Base-by-base conservation (phyloP, 1,284 basidiomycete species). In the Tilletia walkeri region DNA sequence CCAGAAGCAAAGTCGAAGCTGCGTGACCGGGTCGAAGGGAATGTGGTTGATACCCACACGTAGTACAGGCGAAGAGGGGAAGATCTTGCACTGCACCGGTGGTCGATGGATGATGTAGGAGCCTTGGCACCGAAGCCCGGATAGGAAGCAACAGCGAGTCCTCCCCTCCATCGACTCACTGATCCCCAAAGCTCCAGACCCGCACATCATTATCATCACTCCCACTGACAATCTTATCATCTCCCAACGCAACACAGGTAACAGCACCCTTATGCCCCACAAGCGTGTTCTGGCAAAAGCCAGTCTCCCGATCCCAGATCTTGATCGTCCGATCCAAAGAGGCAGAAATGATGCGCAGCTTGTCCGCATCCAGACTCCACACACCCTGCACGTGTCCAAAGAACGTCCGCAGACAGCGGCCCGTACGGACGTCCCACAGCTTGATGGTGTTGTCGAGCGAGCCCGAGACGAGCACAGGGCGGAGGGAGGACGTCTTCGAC, bases 361-460 rank as follows among this genome's bases (percentile, higher is more conserved):
- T 92, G 85, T 99, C 94, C 73, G 91, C 90, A 66, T 93, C 94
- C 41, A 99, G 90, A 14, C 90, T 89, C 95, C 95, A 99, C 7
- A 99, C 94, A 69, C 96, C 96, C 81, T 96, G 94, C 61, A 86
- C 84, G 73, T 96, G 94, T 0, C 95, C 96, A 83, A 99, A 99
- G 70, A 96, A 87, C 45, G 96, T 98, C 77, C 89, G 87, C 66
- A 89, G 86, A 63, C 90, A 89, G 76, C 90, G 89, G 36, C 91
- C 93, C 1, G 89, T 89, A 76, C 95, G 92, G 54, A 98, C 89
- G 81, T 98, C 94, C 96, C 96, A 99, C 18, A 95, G 82, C 84
- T 94, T 94, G 85, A 99, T 90, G 16, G 94, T 98, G 82, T 98
- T 98, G 84, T 99, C 95, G 73, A 98, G 86, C 77, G 91, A 92